Evolutionary conservation across 805 yeast genomes (phyloP), one percentile per base, ranked within the genome.

Genomic region (Ogataea methanolica): DNA sequence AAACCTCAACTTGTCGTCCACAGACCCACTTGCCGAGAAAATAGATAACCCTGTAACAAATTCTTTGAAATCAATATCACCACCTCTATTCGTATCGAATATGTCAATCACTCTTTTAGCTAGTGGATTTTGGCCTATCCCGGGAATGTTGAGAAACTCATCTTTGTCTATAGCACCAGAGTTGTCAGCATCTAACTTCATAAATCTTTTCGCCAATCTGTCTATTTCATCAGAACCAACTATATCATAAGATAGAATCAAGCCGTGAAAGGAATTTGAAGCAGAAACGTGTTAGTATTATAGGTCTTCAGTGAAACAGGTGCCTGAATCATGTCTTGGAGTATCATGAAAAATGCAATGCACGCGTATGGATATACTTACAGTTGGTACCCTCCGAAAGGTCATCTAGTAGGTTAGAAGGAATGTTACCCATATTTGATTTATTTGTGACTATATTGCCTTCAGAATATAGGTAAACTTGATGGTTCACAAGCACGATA

Each of bases 41-140:
- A 91, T 90, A 3, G 96, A 85, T 6, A 67, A 48, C 4, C 71
- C 70, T 2, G 58, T 73, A 42, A 95, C 86, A 66, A 94, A 94
- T 68, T 94, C 99, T 62, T 89, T 91, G 68, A 94, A 94, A 63
- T 95, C 99, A 35, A 94, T 88, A 52, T 85, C 88, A 2, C 98
- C 99, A 53, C 88, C 85, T 14, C 89, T 88, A 63, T 94, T 97
- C 48, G 82, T 83, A 64, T 94, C 99, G 67, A 94, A 90, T 17
- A 94, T 91, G 56, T 94, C 97, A 76, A 95, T 86, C 48, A 94
- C 80, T 44, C 99, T 75, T 6, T 82, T 72, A 0, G 97, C 97
- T 43, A 94, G 72, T 5, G 99, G 99, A 59, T 94, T 94, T 26
- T 85, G 76, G 5, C 88, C 80, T 26, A 94, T 89, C 0, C 97